Base-by-base conservation (phyloP, 2,329 filamentous ascomycete species). In the Chaetothyriales sp. region DNA sequence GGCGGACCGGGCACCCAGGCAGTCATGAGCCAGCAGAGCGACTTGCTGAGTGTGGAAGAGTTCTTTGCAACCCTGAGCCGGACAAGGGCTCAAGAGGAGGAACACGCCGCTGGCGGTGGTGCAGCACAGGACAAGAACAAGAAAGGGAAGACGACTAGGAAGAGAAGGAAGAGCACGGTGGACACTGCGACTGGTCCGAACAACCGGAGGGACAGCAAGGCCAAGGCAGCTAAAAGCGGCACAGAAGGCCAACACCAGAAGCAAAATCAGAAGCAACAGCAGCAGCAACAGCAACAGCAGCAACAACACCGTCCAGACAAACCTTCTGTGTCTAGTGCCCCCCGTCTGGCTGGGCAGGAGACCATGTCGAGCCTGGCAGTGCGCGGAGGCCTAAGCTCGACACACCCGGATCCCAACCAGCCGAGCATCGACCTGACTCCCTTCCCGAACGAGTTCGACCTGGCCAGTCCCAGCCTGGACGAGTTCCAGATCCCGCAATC, bases 21-120 rank as follows among this genome's bases (percentile, higher is more conserved):
- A 0, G 87, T 92, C 1, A 75, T 95, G 57, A 86, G 88, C 53
- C 86, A 95, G 61, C 89, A 90, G 63, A 80, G 86, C 2, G 86
- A 94, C 63, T 72, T 95, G n/a, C 86, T 92, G 62, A 94, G 86
- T 3, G 88, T 95, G 0, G 89, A 95, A 61, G 88, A 96, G 59
- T 95, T 93, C 68, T 90, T 96, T 63, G 84, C 85, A 5, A 86
- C 81, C 47, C 71, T 94, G 39, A 84, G 82, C 1, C 82, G 84
- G 10, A 76, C 75, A 0, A 73, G 66, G 5, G 69, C 69, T 52
- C 63, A 69, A 6, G 68, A 68, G 6, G 68, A 68, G 15, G 60
- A 68, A 5, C 65, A 46, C 6, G 44, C 47, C 5, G 43, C 48
- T 20, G 52, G 45, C 3, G 10, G 45, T 3, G 10, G 68, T n/a